phyloP scores from a whole-genome alignment of 129 eudicot genomes.

The Escallonia rubra region DNA sequence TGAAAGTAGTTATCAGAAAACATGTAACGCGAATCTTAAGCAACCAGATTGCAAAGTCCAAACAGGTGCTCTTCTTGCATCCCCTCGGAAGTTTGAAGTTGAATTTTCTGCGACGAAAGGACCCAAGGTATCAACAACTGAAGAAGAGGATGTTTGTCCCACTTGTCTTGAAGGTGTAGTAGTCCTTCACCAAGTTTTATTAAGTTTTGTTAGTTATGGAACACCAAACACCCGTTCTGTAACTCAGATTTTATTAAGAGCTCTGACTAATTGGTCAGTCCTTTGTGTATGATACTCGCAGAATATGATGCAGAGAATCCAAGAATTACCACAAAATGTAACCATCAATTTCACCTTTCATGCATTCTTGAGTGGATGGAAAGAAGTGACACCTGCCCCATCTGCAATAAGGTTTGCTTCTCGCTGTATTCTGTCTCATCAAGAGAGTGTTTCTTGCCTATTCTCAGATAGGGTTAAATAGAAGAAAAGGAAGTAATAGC shows the following conservation, averaged over 20 bases:
- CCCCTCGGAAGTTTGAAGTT: slow-evolving; percentile 27
- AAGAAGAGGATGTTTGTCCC: slow-evolving; percentile 51
- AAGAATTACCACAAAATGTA: slow-evolving; percentile 42
- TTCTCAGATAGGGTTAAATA: no score
- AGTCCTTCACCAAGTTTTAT: background rate
- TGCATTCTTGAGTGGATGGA: slow-evolving; percentile 70
- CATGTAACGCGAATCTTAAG: background rate
- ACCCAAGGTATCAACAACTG: slow-evolving; percentile 7
- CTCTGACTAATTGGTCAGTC: no score
- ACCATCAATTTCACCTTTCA: slow-evolving; percentile 52
- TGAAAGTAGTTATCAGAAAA: slow-evolving; percentile 8
- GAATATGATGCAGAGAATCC: slow-evolving; percentile 51
- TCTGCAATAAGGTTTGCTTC: slow-evolving; percentile 40
- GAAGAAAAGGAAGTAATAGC: no score
- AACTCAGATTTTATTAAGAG: background rate
- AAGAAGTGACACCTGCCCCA: slow-evolving; percentile 55
- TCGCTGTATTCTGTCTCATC: no score
- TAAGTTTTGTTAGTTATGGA: background rate
- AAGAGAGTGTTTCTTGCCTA: no score
- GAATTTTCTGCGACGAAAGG: slow-evolving; percentile 19
- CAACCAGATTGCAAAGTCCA: slow-evolving; percentile 15
- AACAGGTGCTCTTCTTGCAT: slow-evolving; percentile 20
- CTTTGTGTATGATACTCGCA: slow-evolving; percentile 9
- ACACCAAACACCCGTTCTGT: background rate
- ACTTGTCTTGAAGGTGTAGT: slow-evolving; percentile 55